Conservation (phyloP, 2,329 filamentous ascomycete genomes). For the Ascochyta clinopodiicola region DNA sequence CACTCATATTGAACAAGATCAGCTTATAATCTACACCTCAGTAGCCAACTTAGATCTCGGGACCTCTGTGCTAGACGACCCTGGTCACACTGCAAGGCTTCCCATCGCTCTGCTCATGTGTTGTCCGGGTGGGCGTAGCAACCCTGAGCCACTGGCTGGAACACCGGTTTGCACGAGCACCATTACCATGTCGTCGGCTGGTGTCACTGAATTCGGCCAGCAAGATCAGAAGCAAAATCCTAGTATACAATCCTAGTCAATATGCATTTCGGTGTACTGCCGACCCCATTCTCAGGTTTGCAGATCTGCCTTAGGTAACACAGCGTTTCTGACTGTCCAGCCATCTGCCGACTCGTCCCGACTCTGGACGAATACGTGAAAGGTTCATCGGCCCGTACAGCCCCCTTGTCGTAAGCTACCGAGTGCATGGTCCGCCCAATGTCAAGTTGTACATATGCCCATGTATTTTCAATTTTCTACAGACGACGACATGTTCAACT, state of each 20-base stretch:
- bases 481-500: background rate
- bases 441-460: background rate
- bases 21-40: too few relatives aligned
- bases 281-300: background rate
- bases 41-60: too few relatives aligned
- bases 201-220: background rate
- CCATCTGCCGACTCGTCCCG: background rate
- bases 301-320: background rate
- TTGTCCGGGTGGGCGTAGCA: background rate
- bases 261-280: background rate
- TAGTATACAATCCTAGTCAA: background rate
- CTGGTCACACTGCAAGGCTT: background rate
- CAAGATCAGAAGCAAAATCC: background rate
- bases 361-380: background rate
- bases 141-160: background rate
- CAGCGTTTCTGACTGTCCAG: background rate
- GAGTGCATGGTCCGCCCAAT: background rate
- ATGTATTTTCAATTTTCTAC: background rate
- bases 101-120: background rate
- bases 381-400: slow-evolving; percentile 2
- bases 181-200: background rate
- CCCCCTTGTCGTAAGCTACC: background rate
- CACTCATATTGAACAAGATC: too few relatives aligned
- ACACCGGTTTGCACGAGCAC: slow-evolving; percentile 5
- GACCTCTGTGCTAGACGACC: too few relatives aligned